These are phyloP conservation scores for Immersiporthe knoxdaviesiana DNA, from an alignment of 2,329 filamentous ascomycete genomes.

Conservation along the genomic window DNA sequence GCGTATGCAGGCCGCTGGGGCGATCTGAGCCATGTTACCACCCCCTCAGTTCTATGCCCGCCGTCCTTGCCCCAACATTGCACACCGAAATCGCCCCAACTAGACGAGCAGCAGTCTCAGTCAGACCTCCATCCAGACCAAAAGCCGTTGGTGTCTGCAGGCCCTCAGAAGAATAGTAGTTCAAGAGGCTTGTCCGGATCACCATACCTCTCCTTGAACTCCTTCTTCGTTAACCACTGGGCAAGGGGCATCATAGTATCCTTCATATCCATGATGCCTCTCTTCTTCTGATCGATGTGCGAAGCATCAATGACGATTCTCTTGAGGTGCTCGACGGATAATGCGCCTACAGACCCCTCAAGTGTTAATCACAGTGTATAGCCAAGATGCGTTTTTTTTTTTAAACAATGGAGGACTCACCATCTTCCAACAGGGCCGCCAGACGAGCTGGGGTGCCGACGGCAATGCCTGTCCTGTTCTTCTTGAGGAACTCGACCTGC, in stretches of 20 bases:
- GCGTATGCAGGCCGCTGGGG: background rate
- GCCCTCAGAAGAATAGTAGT: slow-evolving; percentile 65
- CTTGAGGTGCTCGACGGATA: slow-evolving; percentile 27
- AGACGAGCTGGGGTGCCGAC: slow-evolving; percentile 88
- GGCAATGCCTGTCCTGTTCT: slow-evolving; percentile 75
- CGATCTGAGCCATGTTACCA: background rate
- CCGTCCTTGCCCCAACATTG: background rate
- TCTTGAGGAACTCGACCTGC: slow-evolving; percentile 74
- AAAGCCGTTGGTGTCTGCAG: slow-evolving; percentile 13
- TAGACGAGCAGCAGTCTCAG: background rate
- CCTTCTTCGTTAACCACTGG: slow-evolving; percentile 69
- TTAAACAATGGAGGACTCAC: slow-evolving; percentile 46
- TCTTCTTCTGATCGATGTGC: slow-evolving; percentile 92
- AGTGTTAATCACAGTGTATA: background rate
- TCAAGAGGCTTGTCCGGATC: slow-evolving; percentile 61
- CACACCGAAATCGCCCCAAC: background rate
- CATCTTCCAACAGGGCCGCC: slow-evolving; percentile 79
- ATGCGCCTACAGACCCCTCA: slow-evolving; percentile 15
- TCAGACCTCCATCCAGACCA: background rate
- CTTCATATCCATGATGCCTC: slow-evolving; percentile 92
- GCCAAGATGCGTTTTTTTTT: background rate
- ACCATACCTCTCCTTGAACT: slow-evolving; percentile 72
- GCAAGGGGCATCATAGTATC: slow-evolving; percentile 84
- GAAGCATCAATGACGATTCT: slow-evolving; percentile 67
- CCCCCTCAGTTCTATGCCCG: background rate